phyloP scores from a whole-genome alignment of 2,329 filamentous ascomycete genomes.

The Trichoderma atrobrunneum region DNA sequence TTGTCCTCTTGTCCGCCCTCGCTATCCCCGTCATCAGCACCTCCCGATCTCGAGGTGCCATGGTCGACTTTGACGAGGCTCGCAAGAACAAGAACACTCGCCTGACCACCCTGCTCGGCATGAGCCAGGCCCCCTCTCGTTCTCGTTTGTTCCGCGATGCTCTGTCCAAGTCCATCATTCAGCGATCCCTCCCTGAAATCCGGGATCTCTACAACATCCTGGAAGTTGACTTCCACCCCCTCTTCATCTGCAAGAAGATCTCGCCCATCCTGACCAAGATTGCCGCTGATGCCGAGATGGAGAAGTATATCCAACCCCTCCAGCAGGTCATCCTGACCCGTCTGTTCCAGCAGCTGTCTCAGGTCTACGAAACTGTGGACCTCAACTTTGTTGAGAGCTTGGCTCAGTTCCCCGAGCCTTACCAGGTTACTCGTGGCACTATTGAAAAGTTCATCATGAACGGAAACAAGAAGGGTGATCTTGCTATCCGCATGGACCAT shows the following conservation, averaged over 20 bases:
- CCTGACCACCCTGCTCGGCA: constrained; percentile 91
- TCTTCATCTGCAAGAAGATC: constrained; percentile 99
- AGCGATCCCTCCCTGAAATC: constrained; percentile 90
- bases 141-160: constrained; percentile 92
- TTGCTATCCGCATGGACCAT: constrained; percentile 94
- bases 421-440: constrained; percentile 83
- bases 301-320: constrained; percentile 90
- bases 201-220: constrained; percentile 97
- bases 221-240: constrained; percentile 97
- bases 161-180: constrained; percentile 88
- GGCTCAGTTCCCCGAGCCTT: constrained; percentile 93
- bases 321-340: constrained; percentile 98
- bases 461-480: constrained; percentile 98
- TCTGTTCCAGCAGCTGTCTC: constrained; percentile 97
- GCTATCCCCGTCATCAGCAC: constrained; percentile 99
- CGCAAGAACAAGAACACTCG: constrained; percentile 99
- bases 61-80: constrained; percentile 95
- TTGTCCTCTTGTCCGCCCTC: constrained; percentile 89
- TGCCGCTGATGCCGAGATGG: constrained; percentile 90
- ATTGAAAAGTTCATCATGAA: constrained; percentile 99
- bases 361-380: constrained; percentile 98
- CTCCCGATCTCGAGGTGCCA: constrained; percentile 87
- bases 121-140: constrained; percentile 85
- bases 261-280: constrained; percentile 94
- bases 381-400: constrained; percentile 89